A percentile compares a stretch with the other conserved stretches of the same genome.
phyloP scores from a whole-genome alignment of 164 flowering plant species.

The Akebia trifoliata region DNA sequence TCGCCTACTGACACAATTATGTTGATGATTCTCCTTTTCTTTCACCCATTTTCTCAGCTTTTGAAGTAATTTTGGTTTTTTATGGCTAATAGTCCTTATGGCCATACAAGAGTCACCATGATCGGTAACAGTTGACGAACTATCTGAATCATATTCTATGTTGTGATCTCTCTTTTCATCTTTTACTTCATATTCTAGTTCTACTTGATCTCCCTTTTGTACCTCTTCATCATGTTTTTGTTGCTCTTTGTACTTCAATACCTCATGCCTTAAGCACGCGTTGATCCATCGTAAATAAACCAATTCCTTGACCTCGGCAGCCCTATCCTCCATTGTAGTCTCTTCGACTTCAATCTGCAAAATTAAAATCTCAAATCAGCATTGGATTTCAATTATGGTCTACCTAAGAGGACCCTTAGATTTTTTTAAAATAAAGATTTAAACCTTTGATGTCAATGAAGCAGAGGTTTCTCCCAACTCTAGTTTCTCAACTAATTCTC shows the following conservation, averaged over 20 bases:
- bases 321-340: conserved; percentile 29
- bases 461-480: conserved; percentile 28
- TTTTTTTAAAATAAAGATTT: not conserved
- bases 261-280: conserved; percentile 60
- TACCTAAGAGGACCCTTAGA: not conserved
- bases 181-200: conserved; percentile 10
- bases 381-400: not conserved
- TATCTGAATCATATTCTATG: conserved; percentile 25
- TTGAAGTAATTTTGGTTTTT: conserved; percentile 35
- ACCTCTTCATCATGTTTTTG: conserved; percentile 9
- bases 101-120: conserved; percentile 8
- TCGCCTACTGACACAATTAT: conserved; percentile 29
- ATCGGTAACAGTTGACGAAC: conserved; percentile 6
- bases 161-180: conserved; percentile 13
- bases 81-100: conserved; percentile 17
- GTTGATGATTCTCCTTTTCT: conserved; percentile 29
- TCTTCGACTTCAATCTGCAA: conserved; percentile 35
- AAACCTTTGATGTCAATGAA: conserved; percentile 32
- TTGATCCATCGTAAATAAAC: conserved; percentile 46
- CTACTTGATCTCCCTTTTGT: conserved; percentile 9
- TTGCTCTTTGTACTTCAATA: conserved; percentile 32
- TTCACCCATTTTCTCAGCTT: conserved; percentile 63
- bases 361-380: not conserved
- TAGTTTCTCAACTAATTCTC: conserved; percentile 29
- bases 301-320: conserved; percentile 40